Evolutionary conservation across 441 rosid species (phyloP), one percentile per base, ranked within the genome.

Genomic region (Raphanus hybrid): DNA sequence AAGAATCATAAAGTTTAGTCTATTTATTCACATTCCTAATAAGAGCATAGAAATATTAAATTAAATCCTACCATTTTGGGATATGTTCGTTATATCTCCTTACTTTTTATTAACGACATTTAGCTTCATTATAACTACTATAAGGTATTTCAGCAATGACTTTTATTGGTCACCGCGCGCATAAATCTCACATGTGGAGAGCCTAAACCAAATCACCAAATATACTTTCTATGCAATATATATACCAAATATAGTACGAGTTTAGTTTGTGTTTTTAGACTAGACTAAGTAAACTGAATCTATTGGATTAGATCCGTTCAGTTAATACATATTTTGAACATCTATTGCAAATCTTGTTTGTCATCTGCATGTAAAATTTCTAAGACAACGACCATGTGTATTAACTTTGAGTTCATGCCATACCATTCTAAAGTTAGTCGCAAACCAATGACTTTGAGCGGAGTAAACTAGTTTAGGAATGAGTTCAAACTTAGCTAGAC

Each of bases 51-150:
- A 55, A 67, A 59, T 67, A 67, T 72, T 34, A 35, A 26, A 59
- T 64, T 27, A 67, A 66, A 52, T 71, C 77, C 64, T 72, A 45
- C 74, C 61, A 37, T 72, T 72, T 78, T 78, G 69, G 73, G 69
- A 78, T 66, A 78, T 78, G 81, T 50, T 34, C 39, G 8, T 1
- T 5, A 35, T 29, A 23, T 23, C 26, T 23, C 26, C 26, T 23
- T 23, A 23, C 26, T 23, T 23, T 23, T 23, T 23, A 23, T 23
- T 23, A 23, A 23, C 26, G 26, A 23, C 26, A 23, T 23, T 23
- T 23, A 23, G 26, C 26, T 23, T 23, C 26, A 23, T 23, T 23
- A 23, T 23, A 23, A 23, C 26, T 23, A 34, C 39, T 34, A 34
- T 34, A 34, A 69, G 39, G 64, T 54, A 64, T 57, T 8, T 50